Base-by-base conservation (phyloP, 75 land plant genomes). In the Adiantum capillusveneris region DNA sequence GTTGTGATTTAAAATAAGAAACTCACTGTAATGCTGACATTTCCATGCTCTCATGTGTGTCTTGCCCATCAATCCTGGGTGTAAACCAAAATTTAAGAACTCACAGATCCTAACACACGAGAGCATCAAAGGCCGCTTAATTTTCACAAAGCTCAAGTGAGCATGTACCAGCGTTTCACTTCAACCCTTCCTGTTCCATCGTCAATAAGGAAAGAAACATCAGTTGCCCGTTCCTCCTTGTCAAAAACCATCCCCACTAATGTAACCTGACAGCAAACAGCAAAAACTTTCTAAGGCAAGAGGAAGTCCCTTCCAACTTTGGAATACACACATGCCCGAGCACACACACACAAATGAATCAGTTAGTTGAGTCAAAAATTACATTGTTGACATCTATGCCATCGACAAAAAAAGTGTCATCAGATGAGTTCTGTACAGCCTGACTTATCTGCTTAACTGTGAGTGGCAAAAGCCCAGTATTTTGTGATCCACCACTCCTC, bases 141-240 rank as follows among this genome's bases (percentile, higher is more conserved):
- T n/a, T n/a, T n/a, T n/a, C n/a, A n/a, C n/a, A n/a, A n/a, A n/a
- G n/a, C 7, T 34, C 9, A 34, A 9, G 7, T 34, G 37, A 34
- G 9, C 17, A 0, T 58, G 19, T 42, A 93, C 98, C 96, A 94
- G 73, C 78, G 70, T 56, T 64, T 80, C 37, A 87, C 75, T 30
- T 81, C 90, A 36, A 94, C 71, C 37, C 76, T 73, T 1, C 98
- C 98, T 6, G 98, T 94, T 5, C 85, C 83, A 63, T 94, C 98
- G 63, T 94, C 98, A 30, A 94, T 62, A 14, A 55, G 31, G 63
- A 94, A 89, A 1, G 80, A 66, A 16, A 84, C 72, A 72, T 93
- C 96, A 36, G 87, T 90, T 6, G 79, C 56, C 29, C 82, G 79
- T 51, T 77, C 96, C 30, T 65, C 63, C 72, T 90, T 94, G 44